These are phyloP conservation scores for Cyclotella choctawhatcheeana DNA, from an alignment of 108 stramenopile species.

Conservation along the genomic window DNA sequence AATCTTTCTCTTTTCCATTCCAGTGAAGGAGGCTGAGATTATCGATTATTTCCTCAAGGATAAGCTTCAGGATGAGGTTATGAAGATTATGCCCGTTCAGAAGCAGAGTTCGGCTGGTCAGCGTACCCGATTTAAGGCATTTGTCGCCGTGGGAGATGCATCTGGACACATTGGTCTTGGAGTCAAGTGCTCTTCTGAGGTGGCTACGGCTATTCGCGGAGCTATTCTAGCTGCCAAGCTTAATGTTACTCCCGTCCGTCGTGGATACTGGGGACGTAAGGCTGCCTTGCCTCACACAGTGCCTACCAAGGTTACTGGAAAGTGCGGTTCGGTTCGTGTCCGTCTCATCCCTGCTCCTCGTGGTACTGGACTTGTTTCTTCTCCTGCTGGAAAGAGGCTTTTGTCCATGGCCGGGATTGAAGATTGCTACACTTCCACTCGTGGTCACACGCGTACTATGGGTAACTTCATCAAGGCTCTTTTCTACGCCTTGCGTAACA, in stretches of 20 bases:
- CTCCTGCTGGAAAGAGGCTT: conserved; percentile 98
- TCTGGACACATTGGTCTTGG: conserved; percentile 99
- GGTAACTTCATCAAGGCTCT: conserved; percentile 99
- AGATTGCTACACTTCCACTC: conserved; percentile 92
- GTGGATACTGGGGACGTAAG: conserved; percentile 99
- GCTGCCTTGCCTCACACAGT: conserved; percentile 98
- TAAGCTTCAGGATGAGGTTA: conserved; percentile 99
- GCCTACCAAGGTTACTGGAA: conserved; percentile 99
- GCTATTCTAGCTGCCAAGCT: conserved; percentile 99
- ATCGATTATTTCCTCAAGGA: conserved; percentile 97
- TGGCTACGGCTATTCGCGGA: conserved; percentile 99
- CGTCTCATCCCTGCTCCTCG: conserved; percentile 99
- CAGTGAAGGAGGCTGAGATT: conserved; percentile 99
- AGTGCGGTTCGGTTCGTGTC: conserved; percentile 99
- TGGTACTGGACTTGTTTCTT: conserved; percentile 99
- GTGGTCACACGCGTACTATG: conserved; percentile 99
- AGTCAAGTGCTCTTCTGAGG: conserved; percentile 98
- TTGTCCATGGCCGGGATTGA: conserved; percentile 98
- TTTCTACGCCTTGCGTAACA: conserved; percentile 96
- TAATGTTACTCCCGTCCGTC: conserved; percentile 97
- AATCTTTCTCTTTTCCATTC: conserved; percentile 99
- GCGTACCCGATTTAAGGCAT: conserved; percentile 99
- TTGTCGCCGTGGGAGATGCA: conserved; percentile 98
- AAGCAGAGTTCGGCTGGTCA: conserved; percentile 99
- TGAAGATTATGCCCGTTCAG: conserved; percentile 99